Base-by-base conservation (phyloP, 106 monocot species). In the Allium sativum region DNA sequence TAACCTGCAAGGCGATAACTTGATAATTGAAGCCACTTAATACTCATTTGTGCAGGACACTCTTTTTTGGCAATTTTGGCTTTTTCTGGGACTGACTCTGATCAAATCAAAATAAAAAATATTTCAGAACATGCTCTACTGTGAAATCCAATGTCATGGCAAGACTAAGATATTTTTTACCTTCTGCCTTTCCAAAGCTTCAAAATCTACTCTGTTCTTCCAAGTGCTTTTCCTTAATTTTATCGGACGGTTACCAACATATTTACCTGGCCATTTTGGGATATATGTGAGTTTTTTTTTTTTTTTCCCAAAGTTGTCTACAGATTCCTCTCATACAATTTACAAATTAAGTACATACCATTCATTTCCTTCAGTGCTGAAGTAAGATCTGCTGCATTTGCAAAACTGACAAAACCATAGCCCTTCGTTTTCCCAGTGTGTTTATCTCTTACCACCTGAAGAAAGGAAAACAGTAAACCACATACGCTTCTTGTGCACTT, bases 361-460 rank as follows among this genome's bases (percentile, higher is more conserved):
- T 95, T 90, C 90, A 95, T 87, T 76, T 95, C 95, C 75, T 95
- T 95, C 62, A 95, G 42, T 42, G 94, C 94, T 40, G 81, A 86
- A 17, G 82, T 87, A 59, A 95, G 90, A 62, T 95, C 95, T 40
- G 79, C 59, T 53, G 87, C 76, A 68, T 73, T 90, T 8, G 87
- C 67, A 77, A 90, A 90, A 71, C 95, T 95, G 20, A 90, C 87
- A 78, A 95, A 95, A 72, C 90, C 94, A 81, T 84, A 95, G 15
- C 90, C 94, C 70, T 71, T 79, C 46, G 94, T 90, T 75, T 95
- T 95, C 14, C 95, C 90, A 15, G 95, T 95, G 44, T 84, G 90
- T 73, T 95, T 95, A 67, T 95, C 90, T 68, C 95, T 77, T 47
- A 95, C 81, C 16, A 95, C 95, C 95, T 95, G 72, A 2, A 19